Evolutionary conservation across 768 basidiomycete species (phyloP), one percentile per base, ranked within the genome.

Genomic region (Boletus sp.): DNA sequence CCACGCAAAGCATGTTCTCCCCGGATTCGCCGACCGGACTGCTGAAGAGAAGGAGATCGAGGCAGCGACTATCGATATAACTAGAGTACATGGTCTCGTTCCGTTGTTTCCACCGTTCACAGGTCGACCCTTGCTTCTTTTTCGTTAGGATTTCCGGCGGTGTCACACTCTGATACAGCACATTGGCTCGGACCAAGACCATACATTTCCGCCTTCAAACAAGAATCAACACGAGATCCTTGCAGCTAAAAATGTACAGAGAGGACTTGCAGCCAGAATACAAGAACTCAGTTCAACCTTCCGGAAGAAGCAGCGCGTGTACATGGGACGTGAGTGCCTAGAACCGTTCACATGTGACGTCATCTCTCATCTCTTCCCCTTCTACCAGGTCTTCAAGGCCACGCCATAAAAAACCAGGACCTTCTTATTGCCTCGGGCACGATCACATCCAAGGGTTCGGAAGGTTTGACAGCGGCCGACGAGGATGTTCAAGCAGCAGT

Each of bases 341-440:
- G 40, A 45, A 46, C 51, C 43, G 19, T 30, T 33, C 45, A n/a
- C 23, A 19, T 48, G 19, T 42, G 44, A 55, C 51, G 45, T 49
- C 60, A 59, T 54, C 41, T 27, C 62, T 64, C 58, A 56, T 44
- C 38, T 57, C 54, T 48, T 19, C 52, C 43, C 54, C 53, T 52
- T 46, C 46, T 47, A 55, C 44, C 69, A 97, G 96, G 89, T 70
- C 79, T 98, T 40, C 93, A 96, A 77, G 97, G 97, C 57, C 95
- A 98, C 77, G 93, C 95, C 69, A 93, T 93, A 70, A 97, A 96
- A 74, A 96, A 95, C 68, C 92, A 94, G 74, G 94, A 97, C 76
- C 77, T 97, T 38, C 80, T 98, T 56, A 80, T 93, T 62, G 93
- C 95, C 7, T 93, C 92, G 42, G 95, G 91, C 39, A 85, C 86